Conservation (phyloP, 345 rosid genomes). For the Syzygium grande region DNA sequence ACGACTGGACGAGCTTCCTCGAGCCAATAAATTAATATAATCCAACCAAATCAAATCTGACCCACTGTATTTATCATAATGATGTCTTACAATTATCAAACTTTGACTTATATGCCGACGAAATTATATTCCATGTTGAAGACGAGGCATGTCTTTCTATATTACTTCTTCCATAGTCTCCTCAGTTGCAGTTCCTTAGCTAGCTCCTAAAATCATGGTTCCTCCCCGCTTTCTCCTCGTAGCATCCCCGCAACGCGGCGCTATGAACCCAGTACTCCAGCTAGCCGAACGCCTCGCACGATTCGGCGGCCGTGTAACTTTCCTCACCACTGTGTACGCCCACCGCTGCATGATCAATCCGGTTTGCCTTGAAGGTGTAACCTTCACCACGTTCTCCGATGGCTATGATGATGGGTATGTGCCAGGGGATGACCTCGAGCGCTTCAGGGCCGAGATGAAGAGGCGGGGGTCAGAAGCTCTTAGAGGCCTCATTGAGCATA, state of each 20-base stretch:
- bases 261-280: conserved; percentile 48
- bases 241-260: conserved; percentile 44
- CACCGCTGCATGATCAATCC: conserved; percentile 29
- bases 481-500: conserved; percentile 1
- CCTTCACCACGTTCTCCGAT: conserved; percentile 35
- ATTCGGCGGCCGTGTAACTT: conserved; percentile 39
- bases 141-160: too few species aligned
- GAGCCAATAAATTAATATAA: not conserved
- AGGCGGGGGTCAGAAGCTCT: conserved; percentile 5
- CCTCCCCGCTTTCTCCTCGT: conserved; percentile 28
- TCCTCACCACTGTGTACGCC: conserved; percentile 25
- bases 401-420: conserved; percentile 47
- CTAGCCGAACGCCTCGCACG: conserved; percentile 44
- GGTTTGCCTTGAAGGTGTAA: conserved; percentile 14
- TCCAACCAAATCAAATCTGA: too few species aligned
- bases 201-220: not conserved
- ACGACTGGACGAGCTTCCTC: not conserved
- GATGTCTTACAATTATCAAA: too few species aligned
- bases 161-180: too few species aligned
- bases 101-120: too few species aligned
- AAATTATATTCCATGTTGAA: too few species aligned
- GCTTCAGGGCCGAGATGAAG: not conserved
- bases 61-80: too few species aligned
- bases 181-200: not conserved
- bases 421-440: conserved; percentile 4